Evolutionary conservation across 2,329 filamentous ascomycete genomes (phyloP), one percentile per base, ranked within the genome.

Genomic region (Sporothrix pallida): DNA sequence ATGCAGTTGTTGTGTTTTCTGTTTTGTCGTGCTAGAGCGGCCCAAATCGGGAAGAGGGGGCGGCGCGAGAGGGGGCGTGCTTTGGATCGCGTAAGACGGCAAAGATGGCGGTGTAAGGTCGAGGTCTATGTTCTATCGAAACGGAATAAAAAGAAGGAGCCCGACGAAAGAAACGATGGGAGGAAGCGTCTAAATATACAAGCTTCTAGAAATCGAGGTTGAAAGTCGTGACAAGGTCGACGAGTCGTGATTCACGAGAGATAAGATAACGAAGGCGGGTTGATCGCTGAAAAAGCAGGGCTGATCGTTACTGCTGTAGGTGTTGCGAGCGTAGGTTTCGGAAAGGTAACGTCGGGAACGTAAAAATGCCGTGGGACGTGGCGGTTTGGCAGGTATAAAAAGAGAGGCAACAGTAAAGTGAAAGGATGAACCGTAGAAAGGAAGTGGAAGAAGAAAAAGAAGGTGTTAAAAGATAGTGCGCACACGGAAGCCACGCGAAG

Each of bases 221-320:
- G n/a, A 60, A 50, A 31, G 44, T 31, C 20, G 44, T 68, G 65
- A 68, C 65, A 15, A 67, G 63, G 65, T 68, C 42, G 4, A 37
- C n/a, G 8, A 31, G 23, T 37, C 31, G 31, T 37, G 31, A 37
- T 13, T n/a, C 44, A 12, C 17, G 4, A 12, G 23, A 60, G 73
- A 70, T 63, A 50, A 42, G 73, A 67, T 37, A 52, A 56, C 44
- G 13, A n/a, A 37, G 62, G 4, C 26, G 63, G 7, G 52, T 37
- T 15, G 50, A 50, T 62, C 23, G 46, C 46, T 68, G 50, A 26
- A 50, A 67, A 10, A 44, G 52, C 20, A 67, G 46, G 62, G 62
- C 62, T 48, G 62, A 67, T 58, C 37, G 31, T 70, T 56, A 23
- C 54, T 60, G 37, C 44, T 60, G 54, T 46, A 48, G 67, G 17